Evolutionary conservation across 164 flowering plant species (phyloP), one percentile per base, ranked within the genome.

Genomic region (Nymphaea thermarum): DNA sequence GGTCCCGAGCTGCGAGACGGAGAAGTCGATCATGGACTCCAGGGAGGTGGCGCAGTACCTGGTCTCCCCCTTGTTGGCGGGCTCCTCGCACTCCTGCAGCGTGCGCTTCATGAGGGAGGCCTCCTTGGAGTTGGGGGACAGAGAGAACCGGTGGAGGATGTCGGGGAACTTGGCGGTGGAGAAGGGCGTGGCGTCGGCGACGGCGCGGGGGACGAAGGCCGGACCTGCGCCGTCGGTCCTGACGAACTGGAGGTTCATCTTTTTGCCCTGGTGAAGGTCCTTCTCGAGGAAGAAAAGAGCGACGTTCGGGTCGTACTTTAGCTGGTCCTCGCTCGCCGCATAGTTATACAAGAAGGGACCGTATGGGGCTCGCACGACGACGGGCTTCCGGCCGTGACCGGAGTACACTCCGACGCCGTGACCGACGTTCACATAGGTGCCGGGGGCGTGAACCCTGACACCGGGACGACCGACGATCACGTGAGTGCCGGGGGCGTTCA

Each of bases 181-280:
- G 72, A 85, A 81, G 42, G 86, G 85, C 12, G 80, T 74, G n/a
- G 78, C 43, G 3, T 81, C 72, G 17, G 82, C 80, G 6, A 70
- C 67, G n/a, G 68, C 45, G 42, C 77, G 77, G 3, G 86, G 85
- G 15, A 84, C 67, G 65, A 82, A 81, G 11, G 72, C 41, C 12
- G 79, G 65, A 6, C 43, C 76, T 12, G 59, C 41, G 15, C 42
- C 64, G 6, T 65, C 66, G 43, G 80, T 66, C 14, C 62, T 76
- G 41, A 69, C 62, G 75, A 79, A 76, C 10, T 69, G 71, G 25
- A 79, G 65, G 51, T 64, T 71, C 71, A 79, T 69, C 62, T 68
- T 67, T 43, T 45, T 60, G 4, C 71, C 74, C 0, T 69, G 12
- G 5, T 66, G 64, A 62, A 75, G n/a, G 45, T 80, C 78, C 66